Evolutionary conservation across 768 basidiomycete species (phyloP), one percentile per base, ranked within the genome.

Genomic region (Dacryopinax spathularia): DNA sequence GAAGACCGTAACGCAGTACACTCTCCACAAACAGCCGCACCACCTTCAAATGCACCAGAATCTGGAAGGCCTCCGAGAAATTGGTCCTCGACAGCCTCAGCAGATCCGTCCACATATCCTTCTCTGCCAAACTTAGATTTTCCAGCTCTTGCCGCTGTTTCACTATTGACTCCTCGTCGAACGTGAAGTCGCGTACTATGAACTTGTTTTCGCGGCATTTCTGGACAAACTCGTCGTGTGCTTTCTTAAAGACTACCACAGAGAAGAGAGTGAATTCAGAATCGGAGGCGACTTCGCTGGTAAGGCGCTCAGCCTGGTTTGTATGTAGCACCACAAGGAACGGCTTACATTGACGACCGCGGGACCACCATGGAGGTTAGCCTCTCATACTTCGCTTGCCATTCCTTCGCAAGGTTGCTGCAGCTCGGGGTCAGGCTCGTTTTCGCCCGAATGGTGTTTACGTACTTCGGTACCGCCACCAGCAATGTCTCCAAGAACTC

Each of bases 201-300:
- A 92, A 98, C 92, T 95, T 98, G 74, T 91, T 86, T 73, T 98
- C 96, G 65, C 96, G 80, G 71, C 91, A 95, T 72, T 89, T 94
- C 75, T 97, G 93, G 1, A 85, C 75, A 72, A 95, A 97, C 64
- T 94, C 88, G 68, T 98, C 96, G 70, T 89, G 88, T 35, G 91
- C 84, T 68, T 88, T 85, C 70, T 84, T 84, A 81, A 99, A 99
- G 34, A 96, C 77, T 36, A 94, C 89, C 3, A 91, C 91, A 13
- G 82, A 79, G 70, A 88, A 92, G 16, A 99, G 79, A 27, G 82
- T 80, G 73, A 86, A 99, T 68, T 98, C 96, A 63, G 91, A 87
- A 71, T 99, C 96, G 29, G 86, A 82, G 2, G 85, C 79, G 60
- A 97, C 81, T 65, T 81, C 74, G 61, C 91, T 95, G 72, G 22